phyloP scores from a whole-genome alignment of 306 rosid species.

The Rubus idaeus region DNA sequence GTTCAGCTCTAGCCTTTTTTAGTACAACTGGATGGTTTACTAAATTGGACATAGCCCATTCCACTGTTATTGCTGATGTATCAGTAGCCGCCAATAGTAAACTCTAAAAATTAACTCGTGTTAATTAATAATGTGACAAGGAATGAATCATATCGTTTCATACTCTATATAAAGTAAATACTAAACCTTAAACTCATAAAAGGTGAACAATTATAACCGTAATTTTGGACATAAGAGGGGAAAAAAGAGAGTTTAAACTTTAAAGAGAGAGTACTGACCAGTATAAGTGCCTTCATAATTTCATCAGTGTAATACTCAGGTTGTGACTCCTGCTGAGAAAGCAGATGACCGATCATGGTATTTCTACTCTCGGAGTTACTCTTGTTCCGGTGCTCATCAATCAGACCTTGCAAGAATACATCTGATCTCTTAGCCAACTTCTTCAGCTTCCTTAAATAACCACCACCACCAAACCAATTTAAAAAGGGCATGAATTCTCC shows the following conservation, averaged over 20 bases:
- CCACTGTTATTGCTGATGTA: background rate
- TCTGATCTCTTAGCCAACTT: slow-evolving; percentile 30
- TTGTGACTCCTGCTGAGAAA: slow-evolving; percentile 4
- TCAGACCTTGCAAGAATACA: slow-evolving; percentile 10
- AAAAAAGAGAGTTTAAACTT: too few relatives aligned
- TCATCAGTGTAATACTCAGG: background rate
- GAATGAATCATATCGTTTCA: too few relatives aligned
- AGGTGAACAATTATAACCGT: too few relatives aligned
- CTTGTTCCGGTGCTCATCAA: slow-evolving; percentile 22
- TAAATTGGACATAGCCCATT: slow-evolving; percentile 13
- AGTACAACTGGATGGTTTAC: background rate
- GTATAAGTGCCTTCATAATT: background rate
- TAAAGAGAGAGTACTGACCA: background rate
- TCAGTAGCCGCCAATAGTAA: background rate
- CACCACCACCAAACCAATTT: slow-evolving; percentile 30
- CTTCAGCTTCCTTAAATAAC: slow-evolving; percentile 11
- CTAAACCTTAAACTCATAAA: too few relatives aligned
- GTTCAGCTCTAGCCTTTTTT: background rate
- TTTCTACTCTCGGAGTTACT: background rate
- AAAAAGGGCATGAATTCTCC: slow-evolving; percentile 42
- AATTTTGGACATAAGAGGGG: too few relatives aligned
- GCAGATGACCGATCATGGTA: slow-evolving; percentile 9
- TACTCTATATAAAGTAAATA: too few relatives aligned
- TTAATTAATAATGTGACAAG: too few relatives aligned
- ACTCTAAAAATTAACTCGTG: background rate